Base-by-base conservation (phyloP, 768 basidiomycete species). In the Tricholoma flavovirens region DNA sequence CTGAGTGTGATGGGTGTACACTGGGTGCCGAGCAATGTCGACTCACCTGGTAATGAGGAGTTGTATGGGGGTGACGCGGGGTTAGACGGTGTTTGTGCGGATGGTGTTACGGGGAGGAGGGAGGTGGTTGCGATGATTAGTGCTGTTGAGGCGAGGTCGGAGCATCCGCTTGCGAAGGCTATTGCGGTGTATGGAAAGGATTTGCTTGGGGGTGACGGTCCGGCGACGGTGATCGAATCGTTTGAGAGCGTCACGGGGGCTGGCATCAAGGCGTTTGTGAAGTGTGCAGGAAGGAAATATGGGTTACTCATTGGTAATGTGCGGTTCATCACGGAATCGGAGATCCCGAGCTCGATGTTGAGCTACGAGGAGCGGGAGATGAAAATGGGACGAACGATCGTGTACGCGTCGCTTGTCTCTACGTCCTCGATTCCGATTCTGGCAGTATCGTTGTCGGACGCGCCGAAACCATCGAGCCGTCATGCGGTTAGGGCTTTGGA, bases 161-260 rank as follows among this genome's bases (percentile, higher is more conserved):
- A 98, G 68, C 97, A 99, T 66, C 97, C 97, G 2, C 83, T 99
- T 19, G 97, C 96, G 9, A 90, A 91, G 66, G 95, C 97, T 12
- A 86, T 98, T 49, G 91, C 95, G 4, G 72, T 80, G 0, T 88
- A 93, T 67, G 90, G 93, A 29, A 88, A 82, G 66, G 82, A 86
- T 26, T 62, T 83, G 0, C 69, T 93, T 10, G 71, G 74, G 12
- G 66, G 63, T 15, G 64, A 75, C 7, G 67, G 76, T 0, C 81
- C 86, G 0, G 75, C 81, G 43, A 80, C 85, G 5, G 71, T 65
- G 7, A 73, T 98, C 32, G 77, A 84, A 43, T 72, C 79, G 5
- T 99, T 99, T 68, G 91, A 94, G 71, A 90, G 91, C 57, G 74
- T 89, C 32, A 90, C 96, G 2, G 97, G 97, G 5, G 83, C 88